phyloP scores from a whole-genome alignment of 2,329 filamentous ascomycete genomes.

The Pochonia chlamydosporia region DNA sequence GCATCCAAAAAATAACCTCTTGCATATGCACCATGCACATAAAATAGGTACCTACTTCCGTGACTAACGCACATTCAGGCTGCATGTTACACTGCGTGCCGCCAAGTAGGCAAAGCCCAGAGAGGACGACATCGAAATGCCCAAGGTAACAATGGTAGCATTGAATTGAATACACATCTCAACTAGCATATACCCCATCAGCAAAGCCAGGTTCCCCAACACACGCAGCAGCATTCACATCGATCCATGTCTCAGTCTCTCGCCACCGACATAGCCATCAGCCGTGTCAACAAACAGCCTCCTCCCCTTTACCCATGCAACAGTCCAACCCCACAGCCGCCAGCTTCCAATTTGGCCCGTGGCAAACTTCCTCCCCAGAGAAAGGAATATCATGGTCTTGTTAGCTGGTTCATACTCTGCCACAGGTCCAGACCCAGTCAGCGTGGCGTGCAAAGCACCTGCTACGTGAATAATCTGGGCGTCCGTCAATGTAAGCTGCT shows the following conservation, averaged over 20 bases:
- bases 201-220: too few relatives aligned
- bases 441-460: slow-evolving; percentile 20
- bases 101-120: too few relatives aligned
- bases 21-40: too few relatives aligned
- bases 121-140: too few relatives aligned
- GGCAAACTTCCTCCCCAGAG: slow-evolving; percentile 20
- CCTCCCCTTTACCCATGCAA: slow-evolving; percentile 27
- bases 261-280: slow-evolving; percentile 21
- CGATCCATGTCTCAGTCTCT: slow-evolving; percentile 19
- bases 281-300: slow-evolving; percentile 26
- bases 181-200: too few relatives aligned
- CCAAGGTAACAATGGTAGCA: too few relatives aligned
- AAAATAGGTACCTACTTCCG: too few relatives aligned
- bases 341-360: slow-evolving; percentile 27
- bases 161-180: too few relatives aligned
- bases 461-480: slow-evolving; percentile 26
- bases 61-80: too few relatives aligned
- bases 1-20: too few relatives aligned
- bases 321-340: slow-evolving; percentile 24
- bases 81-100: too few relatives aligned
- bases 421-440: slow-evolving; percentile 12
- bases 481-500: slow-evolving; percentile 28
- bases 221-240: slow-evolving; percentile 13
- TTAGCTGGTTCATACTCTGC: slow-evolving; percentile 15
- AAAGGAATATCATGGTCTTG: slow-evolving; percentile 24